phyloP scores from a whole-genome alignment of 306 rosid species.

The Ormosia emarginata region DNA sequence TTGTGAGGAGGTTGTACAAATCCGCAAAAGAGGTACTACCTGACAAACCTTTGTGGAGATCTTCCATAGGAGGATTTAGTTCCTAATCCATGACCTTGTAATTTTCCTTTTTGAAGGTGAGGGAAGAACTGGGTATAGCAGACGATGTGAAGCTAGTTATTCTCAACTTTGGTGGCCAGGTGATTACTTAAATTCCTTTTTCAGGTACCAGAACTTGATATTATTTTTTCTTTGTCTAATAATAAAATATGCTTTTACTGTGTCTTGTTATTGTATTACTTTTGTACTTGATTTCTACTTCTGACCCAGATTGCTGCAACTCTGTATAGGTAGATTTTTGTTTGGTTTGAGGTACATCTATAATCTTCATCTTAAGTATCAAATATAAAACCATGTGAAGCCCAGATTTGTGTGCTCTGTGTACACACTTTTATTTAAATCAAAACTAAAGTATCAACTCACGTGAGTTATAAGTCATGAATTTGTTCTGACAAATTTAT shows the following conservation, averaged over 20 bases:
- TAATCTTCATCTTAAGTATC: not conserved
- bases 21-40: conserved; percentile 77
- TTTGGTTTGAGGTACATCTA: not conserved
- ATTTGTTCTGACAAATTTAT: not conserved
- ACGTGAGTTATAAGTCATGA: not conserved
- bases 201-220: not conserved
- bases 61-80: conserved; percentile 15
- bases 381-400: not conserved
- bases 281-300: not conserved
- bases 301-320: not conserved
- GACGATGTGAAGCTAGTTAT: conserved; percentile 76
- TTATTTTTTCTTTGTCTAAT: not conserved
- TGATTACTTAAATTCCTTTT: conserved; percentile 24
- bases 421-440: not conserved
- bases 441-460: not conserved
- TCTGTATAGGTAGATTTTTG: not conserved
- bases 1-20: conserved; percentile 89
- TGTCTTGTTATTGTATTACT: not conserved
- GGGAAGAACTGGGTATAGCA: conserved; percentile 68
- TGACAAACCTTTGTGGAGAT: conserved; percentile 3
- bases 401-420: not conserved
- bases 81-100: not conserved
- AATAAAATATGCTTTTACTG: not conserved
- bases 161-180: conserved; percentile 99
- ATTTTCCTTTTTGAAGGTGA: conserved; percentile 57